phyloP scores from a whole-genome alignment of 768 basidiomycete genomes.

The Butyriboletus loyo region DNA sequence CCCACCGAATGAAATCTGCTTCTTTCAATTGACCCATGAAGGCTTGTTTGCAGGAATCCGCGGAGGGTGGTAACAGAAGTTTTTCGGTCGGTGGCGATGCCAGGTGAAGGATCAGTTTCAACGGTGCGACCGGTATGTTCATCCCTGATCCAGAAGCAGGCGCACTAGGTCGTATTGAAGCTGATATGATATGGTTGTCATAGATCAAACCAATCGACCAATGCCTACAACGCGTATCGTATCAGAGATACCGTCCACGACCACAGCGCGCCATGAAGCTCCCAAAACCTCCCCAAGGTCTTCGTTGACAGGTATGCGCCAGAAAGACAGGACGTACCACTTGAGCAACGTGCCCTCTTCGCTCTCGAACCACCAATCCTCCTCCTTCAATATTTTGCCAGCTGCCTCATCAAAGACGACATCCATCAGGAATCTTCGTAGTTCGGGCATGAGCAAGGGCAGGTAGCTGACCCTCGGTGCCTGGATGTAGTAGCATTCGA shows the following conservation, averaged over 20 bases:
- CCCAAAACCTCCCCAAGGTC: too few species aligned
- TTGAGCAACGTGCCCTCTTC: constrained; percentile 79
- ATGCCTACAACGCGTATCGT: constrained; percentile 61
- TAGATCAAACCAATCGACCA: constrained; percentile 97
- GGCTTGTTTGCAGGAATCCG: constrained; percentile 87
- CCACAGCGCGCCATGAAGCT: background rate
- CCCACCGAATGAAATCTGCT: constrained; percentile 96
- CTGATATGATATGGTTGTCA: constrained; percentile 73
- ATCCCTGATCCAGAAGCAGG: constrained; percentile 39
- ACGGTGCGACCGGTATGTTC: constrained; percentile 46
- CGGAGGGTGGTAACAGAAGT: constrained; percentile 72
- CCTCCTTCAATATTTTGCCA: constrained; percentile 72
- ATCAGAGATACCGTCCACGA: constrained; percentile 8
- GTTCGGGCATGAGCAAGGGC: constrained; percentile 84
- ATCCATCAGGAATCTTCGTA: constrained; percentile 85
- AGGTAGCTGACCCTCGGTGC: constrained; percentile 93
- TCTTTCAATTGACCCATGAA: constrained; percentile 97
- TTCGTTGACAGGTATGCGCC: background rate
- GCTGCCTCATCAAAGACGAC: constrained; percentile 89
- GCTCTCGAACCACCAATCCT: constrained; percentile 98
- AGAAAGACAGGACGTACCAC: constrained; percentile 56
- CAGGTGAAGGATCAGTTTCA: constrained; percentile 83
- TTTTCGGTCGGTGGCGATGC: constrained; percentile 85
- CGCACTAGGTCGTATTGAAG: constrained; percentile 45
- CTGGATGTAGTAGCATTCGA: constrained; percentile 88